A percentile compares a stretch with the other conserved stretches of the same genome.
These are phyloP conservation scores for Turritis glabra DNA, from an alignment of 345 rosid genomes.

Conservation along the genomic window DNA sequence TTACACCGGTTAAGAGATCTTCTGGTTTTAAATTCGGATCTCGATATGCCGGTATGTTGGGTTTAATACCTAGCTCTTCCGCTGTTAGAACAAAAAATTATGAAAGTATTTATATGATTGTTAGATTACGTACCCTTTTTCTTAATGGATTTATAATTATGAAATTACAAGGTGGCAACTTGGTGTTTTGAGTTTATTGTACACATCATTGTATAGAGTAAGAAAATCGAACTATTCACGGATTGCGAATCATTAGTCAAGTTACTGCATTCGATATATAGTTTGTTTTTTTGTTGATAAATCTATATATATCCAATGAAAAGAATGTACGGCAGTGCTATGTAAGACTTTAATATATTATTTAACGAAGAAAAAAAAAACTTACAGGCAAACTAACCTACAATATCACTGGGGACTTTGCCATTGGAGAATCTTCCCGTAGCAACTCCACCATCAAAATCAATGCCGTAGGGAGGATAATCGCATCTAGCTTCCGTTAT, in stretches of 20 bases:
- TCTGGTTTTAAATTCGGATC: conserved; percentile 47
- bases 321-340: neutral
- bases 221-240: neutral
- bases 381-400: conserved; percentile 45
- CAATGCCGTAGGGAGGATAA: conserved; percentile 71
- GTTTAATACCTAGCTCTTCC: conserved; percentile 51
- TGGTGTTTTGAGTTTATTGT: neutral
- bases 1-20: conserved; percentile 69
- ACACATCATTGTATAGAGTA: neutral
- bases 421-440: conserved; percentile 85
- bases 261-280: neutral
- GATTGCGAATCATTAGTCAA: neutral
- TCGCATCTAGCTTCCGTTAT: conserved; percentile 52
- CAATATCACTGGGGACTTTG: conserved; percentile 66
- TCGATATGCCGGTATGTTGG: conserved; percentile 56
- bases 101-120: neutral
- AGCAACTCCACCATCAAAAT: conserved; percentile 57
- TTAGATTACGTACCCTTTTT: no score
- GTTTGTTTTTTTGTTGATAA: no score
- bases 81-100: conserved; percentile 29
- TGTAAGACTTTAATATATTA: neutral
- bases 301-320: no score
- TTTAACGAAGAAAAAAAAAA: neutral
- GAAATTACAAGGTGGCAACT: neutral
- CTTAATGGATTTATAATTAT: no score